Evolutionary conservation across 176 grass and related monocot genomes (phyloP).

Genomic region (Triticum urartu): DNA sequence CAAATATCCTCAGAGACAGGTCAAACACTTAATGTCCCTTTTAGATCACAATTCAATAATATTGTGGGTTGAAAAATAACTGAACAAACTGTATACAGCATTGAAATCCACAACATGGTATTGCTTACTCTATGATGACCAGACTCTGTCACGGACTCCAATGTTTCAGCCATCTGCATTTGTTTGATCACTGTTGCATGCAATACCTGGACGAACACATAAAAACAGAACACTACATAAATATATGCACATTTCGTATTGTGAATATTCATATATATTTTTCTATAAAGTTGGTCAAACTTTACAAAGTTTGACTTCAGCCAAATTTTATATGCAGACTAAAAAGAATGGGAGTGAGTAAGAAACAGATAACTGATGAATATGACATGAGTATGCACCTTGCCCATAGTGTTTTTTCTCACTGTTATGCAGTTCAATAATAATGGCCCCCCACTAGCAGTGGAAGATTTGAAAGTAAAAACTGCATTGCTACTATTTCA

Average conservation of each 20-base stretch:
- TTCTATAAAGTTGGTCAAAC: no score
- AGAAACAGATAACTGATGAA: not conserved
- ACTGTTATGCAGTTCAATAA: constrained; percentile 6
- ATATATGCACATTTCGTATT: not conserved
- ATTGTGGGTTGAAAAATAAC: not conserved
- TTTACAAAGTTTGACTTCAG: no score
- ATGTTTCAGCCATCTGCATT: constrained; percentile 74
- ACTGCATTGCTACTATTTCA: not conserved
- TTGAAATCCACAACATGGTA: not conserved
- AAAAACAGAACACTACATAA: constrained; percentile 25
- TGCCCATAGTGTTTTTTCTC: not conserved
- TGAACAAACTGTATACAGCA: not conserved
- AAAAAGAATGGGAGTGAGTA: not conserved
- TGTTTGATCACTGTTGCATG: constrained; percentile 85
- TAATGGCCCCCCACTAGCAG: not conserved
- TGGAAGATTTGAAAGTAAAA: not conserved
- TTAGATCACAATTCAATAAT: not conserved
- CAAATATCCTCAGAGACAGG: not conserved
- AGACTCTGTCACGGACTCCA: constrained; percentile 65
- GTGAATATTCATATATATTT: no score
- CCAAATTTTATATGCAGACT: no score
- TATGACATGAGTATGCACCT: constrained; percentile 16
- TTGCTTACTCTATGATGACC: constrained; percentile 62
- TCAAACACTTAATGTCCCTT: constrained; percentile 22
- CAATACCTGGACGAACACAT: constrained; percentile 59